These are phyloP conservation scores for Aspergillus novofumigatus DNA, from an alignment of 2,329 filamentous ascomycete genomes.

Conservation along the genomic window DNA sequence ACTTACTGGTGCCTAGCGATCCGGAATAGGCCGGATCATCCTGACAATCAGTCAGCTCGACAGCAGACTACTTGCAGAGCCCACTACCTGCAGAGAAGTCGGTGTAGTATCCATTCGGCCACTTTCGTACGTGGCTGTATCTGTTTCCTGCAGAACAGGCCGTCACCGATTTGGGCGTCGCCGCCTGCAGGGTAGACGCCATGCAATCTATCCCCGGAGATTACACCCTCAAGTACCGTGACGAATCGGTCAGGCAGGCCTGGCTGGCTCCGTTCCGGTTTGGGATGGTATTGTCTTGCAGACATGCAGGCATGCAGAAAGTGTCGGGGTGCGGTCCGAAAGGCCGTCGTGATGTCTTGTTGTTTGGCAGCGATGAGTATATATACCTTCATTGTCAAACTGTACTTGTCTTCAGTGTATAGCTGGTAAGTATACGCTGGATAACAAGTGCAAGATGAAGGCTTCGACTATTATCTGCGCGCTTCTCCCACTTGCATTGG, in stretches of 20 bases:
- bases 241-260: conserved; percentile 3
- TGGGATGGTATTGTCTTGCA: background rate
- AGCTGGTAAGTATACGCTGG: background rate
- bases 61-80: too few relatives aligned
- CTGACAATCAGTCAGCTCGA: background rate
- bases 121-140: background rate
- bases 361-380: background rate
- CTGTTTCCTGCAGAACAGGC: background rate
- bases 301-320: background rate
- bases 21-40: conserved; percentile 3
- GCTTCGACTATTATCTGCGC: conserved; percentile 1
- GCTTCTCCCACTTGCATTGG: conserved; percentile 3
- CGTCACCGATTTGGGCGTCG: too few relatives aligned
- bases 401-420: background rate
- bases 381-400: background rate
- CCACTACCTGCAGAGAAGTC: too few relatives aligned
- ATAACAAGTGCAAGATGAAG: background rate
- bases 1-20: background rate
- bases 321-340: conserved; percentile 1
- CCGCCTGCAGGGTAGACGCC: background rate
- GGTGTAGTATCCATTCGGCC: too few relatives aligned
- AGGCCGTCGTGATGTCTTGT: background rate
- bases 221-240: background rate
- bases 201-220: background rate
- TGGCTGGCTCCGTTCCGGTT: background rate